Evolutionary conservation across 305 asterid species (phyloP).

Genomic region (Plantago lanceolata): DNA sequence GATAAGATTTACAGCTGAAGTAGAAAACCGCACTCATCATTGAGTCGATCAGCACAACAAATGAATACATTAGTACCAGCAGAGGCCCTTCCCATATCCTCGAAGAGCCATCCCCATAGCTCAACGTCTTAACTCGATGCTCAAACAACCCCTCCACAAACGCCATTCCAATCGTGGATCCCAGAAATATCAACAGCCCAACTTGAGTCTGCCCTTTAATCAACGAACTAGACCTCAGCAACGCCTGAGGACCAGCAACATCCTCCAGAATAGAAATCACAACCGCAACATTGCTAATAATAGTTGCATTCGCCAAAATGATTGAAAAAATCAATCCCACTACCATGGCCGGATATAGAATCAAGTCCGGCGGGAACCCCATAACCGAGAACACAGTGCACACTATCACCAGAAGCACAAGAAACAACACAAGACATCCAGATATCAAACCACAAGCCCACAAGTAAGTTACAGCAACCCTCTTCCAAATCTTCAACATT

Average conservation of each 20-base stretch:
- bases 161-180: conserved; percentile 80
- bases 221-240: conserved; percentile 67
- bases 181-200: conserved; percentile 81
- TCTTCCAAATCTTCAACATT: conserved; percentile 67
- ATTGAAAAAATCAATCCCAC: conserved; percentile 66
- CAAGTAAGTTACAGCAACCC: conserved; percentile 56
- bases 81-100: conserved; percentile 97
- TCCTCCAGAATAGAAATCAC: conserved; percentile 92
- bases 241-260: conserved; percentile 69
- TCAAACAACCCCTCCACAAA: conserved; percentile 82
- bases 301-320: conserved; percentile 67
- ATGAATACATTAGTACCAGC: conserved; percentile 76
- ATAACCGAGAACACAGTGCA: conserved; percentile 52
- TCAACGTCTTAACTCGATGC: conserved; percentile 77
- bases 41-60: conserved; percentile 70
- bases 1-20: conserved; percentile 86
- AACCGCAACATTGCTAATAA: conserved; percentile 65
- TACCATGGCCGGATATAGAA: conserved; percentile 76
- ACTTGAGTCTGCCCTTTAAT: conserved; percentile 87
- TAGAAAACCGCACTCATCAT: conserved; percentile 92
- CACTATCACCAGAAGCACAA: conserved; percentile 52
- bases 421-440: conserved; percentile 54
- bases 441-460: conserved; percentile 61
- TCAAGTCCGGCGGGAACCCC: conserved; percentile 73
- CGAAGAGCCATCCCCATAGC: conserved; percentile 91